Percentiles rank a stretch among this genome's conserved stretches.
Evolutionary conservation across 495 filamentous ascomycete genomes (phyloP).

Genomic region (Cudoniella acicularis): DNA sequence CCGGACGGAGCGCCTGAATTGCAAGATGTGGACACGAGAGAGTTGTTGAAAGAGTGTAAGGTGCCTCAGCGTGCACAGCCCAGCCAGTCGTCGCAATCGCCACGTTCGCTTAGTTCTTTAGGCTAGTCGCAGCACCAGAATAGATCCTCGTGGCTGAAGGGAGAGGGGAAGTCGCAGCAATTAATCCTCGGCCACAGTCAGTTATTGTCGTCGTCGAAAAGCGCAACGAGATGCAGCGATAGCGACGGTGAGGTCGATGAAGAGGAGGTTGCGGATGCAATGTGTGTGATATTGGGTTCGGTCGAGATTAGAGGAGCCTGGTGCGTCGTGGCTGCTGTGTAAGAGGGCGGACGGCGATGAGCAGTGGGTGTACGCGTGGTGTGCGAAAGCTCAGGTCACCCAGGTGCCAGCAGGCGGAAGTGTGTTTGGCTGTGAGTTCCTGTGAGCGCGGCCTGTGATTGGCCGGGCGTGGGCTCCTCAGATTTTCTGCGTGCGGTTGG

Average conservation of each 20-base stretch:
- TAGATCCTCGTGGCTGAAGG: background rate
- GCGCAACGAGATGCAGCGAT: too few relatives aligned
- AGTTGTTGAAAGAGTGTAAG: conserved; percentile 15
- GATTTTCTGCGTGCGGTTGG: background rate
- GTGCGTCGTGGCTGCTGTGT: background rate
- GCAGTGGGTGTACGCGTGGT: background rate
- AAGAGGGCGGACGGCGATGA: background rate
- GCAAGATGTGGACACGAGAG: background rate
- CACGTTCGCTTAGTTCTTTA: conserved; percentile 13
- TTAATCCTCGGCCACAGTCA: background rate
- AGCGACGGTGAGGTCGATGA: background rate
- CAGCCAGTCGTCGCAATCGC: conserved; percentile 12
- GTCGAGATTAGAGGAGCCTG: background rate
- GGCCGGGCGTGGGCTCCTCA: background rate
- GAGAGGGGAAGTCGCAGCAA: background rate
- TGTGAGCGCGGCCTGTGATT: background rate
- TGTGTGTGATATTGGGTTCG: background rate
- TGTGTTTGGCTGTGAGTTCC: too few relatives aligned
- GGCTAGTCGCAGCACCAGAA: conserved; percentile 1
- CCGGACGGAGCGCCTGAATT: conserved; percentile 8
- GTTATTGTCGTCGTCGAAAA: too few relatives aligned
- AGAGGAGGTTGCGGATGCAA: background rate
- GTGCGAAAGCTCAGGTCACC: background rate
- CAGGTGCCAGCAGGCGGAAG: too few relatives aligned
- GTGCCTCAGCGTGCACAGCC: background rate